Conservation (phyloP, 179 eudicot genomes). For the Beta macrorhiza region DNA sequence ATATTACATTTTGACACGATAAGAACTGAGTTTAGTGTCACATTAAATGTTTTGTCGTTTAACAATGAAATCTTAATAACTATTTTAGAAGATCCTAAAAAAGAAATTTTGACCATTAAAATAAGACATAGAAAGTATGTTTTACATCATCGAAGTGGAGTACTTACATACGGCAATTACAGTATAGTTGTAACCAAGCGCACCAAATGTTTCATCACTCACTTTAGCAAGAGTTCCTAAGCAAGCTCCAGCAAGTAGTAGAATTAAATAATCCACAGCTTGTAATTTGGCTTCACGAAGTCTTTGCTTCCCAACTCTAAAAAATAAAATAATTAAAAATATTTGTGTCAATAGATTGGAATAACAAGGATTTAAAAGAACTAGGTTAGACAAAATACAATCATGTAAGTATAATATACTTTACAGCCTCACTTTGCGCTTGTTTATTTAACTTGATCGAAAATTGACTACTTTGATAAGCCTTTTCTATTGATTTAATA, state of each 20-base stretch:
- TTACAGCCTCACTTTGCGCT: background rate
- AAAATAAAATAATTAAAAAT: background rate
- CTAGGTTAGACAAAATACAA: background rate
- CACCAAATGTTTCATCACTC: slow-evolving; percentile 77
- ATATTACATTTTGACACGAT: too few relatives aligned
- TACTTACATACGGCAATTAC: slow-evolving; percentile 94
- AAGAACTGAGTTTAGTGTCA: too few relatives aligned
- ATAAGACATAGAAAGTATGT: background rate
- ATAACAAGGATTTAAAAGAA: background rate
- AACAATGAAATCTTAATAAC: too few relatives aligned
- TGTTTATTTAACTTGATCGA: too few relatives aligned
- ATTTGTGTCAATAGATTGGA: background rate
- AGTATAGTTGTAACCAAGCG: slow-evolving; percentile 80
- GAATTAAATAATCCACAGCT: slow-evolving; percentile 84
- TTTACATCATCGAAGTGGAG: background rate
- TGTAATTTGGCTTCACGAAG: slow-evolving; percentile 76
- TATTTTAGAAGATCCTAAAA: too few relatives aligned
- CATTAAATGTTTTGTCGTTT: too few relatives aligned
- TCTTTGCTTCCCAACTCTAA: slow-evolving; percentile 81
- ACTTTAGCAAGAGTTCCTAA: slow-evolving; percentile 86
- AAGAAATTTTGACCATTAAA: too few relatives aligned
- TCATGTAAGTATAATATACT: background rate
- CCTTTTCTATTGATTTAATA: too few relatives aligned
- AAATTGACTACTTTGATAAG: too few relatives aligned
- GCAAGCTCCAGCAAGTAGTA: slow-evolving; percentile 89